Evolutionary conservation across 1,284 basidiomycete genomes (phyloP).

Genomic region (Cryptococcus floricola): DNA sequence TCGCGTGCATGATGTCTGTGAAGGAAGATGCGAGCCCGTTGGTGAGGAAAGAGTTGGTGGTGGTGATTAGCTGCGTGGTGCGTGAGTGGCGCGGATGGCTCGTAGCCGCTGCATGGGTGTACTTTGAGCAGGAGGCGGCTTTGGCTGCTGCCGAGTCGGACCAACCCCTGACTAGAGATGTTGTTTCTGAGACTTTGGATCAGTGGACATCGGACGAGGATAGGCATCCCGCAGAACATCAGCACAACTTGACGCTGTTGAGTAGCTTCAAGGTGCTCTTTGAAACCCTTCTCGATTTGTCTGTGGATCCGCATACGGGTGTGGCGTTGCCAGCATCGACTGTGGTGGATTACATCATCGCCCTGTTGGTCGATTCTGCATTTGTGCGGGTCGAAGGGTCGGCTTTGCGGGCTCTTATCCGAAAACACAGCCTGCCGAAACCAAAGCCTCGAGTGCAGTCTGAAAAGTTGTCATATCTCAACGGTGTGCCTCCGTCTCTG

Average conservation of each 20-base stretch:
- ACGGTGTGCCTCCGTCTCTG: constrained; percentile 10
- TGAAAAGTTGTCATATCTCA: constrained; percentile 1
- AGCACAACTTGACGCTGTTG: constrained; percentile 76
- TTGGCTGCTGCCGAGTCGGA: constrained; percentile 46
- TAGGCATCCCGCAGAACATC: constrained; percentile 58
- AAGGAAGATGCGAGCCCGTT: constrained; percentile 94
- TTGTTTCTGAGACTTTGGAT: constrained; percentile 65
- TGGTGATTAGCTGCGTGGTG: constrained; percentile 87
- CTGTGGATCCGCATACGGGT: constrained; percentile 88
- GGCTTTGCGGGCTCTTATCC: constrained; percentile 54
- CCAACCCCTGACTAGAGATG: constrained; percentile 17
- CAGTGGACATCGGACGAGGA: constrained; percentile 64
- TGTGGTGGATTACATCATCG: constrained; percentile 87
- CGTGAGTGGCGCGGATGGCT: constrained; percentile 96
- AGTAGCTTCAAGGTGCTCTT: constrained; percentile 92
- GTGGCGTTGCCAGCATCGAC: constrained; percentile 87
- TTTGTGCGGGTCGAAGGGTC: constrained; percentile 69
- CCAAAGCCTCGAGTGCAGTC: constrained; percentile 10
- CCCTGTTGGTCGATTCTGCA: constrained; percentile 80
- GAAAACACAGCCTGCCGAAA: constrained; percentile 14
- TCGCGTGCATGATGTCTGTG: constrained; percentile 60
- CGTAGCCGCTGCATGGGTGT: constrained; percentile 91
- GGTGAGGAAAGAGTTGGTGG: constrained; percentile 89
- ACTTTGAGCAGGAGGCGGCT: constrained; percentile 70
- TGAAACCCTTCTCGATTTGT: constrained; percentile 81